phyloP scores from a whole-genome alignment of 139 green algal species.

The Gonium pectorale region DNA sequence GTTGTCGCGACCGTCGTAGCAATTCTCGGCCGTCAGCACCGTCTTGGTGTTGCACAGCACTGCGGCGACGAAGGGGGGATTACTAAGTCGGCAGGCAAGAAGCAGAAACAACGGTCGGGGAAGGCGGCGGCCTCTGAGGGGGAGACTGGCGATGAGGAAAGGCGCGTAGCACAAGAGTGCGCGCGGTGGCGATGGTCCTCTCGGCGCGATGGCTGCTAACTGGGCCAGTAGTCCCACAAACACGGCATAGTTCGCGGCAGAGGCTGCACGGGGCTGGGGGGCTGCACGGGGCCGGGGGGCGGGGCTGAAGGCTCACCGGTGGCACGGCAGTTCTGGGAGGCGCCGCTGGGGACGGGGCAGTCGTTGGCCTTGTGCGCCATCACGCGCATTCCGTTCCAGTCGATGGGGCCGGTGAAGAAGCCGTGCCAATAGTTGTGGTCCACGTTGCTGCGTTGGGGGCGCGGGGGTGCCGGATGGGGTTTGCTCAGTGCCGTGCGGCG shows the following conservation, averaged over 20 bases:
- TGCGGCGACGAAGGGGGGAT: not conserved
- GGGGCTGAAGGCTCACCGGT: no score
- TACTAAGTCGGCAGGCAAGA: not conserved
- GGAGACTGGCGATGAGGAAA: not conserved
- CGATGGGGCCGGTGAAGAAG: conserved; percentile 46
- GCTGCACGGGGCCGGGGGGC: not conserved
- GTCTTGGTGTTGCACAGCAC: conserved; percentile 33
- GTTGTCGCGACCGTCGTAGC: conserved; percentile 44
- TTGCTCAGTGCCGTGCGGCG: no score
- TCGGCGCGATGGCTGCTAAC: not conserved
- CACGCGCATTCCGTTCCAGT: conserved; percentile 49
- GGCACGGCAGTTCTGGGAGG: conserved; percentile 32
- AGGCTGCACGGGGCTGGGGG: not conserved
- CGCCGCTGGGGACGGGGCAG: conserved; percentile 33
- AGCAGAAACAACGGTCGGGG: not conserved
- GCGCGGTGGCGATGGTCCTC: not conserved
- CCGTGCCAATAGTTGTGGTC: conserved; percentile 46
- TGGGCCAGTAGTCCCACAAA: not conserved
- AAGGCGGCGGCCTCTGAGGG: not conserved
- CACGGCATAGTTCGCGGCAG: not conserved
- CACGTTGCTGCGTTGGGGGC: conserved; percentile 17
- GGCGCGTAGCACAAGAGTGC: not conserved
- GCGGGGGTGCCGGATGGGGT: no score
- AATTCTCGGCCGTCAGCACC: conserved; percentile 38
- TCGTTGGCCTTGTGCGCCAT: conserved; percentile 18